A percentile compares a stretch with the other conserved stretches of the same genome.
Evolutionary conservation across 2,329 filamentous ascomycete species (phyloP).

Genomic region (Fusarium sororula): DNA sequence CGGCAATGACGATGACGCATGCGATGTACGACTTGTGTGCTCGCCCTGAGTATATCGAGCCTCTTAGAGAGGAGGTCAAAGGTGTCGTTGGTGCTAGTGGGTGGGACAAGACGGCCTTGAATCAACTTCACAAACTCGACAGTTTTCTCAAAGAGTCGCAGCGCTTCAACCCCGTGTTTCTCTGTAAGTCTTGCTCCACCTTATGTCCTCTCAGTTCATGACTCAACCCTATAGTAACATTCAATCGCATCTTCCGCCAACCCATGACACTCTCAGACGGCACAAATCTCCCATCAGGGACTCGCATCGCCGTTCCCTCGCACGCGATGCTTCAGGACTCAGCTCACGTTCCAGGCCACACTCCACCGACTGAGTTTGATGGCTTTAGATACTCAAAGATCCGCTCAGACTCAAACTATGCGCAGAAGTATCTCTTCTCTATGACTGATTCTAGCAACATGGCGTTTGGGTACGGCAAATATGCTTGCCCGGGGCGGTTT

Average conservation of each 20-base stretch:
- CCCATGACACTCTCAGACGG: neutral
- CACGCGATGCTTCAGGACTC: neutral
- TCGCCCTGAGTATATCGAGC: neutral
- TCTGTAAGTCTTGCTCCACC: accelerated
- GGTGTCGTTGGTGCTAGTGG: neutral
- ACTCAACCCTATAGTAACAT: neutral
- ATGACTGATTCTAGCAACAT: neutral
- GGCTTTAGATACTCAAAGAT: neutral
- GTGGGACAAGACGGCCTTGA: neutral
- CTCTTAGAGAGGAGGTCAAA: neutral
- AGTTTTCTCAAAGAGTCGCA: neutral
- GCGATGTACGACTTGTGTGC: neutral
- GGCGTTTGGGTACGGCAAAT: neutral
- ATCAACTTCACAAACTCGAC: neutral
- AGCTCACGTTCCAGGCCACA: neutral
- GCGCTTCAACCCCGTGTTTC: neutral
- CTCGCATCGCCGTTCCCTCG: neutral
- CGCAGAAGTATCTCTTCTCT: neutral
- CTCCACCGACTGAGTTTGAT: neutral
- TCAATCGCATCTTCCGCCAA: neutral
- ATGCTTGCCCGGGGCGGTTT: neutral
- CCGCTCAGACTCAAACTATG: neutral
- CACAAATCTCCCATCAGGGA: neutral
- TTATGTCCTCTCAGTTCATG: accelerated
- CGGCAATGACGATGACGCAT: neutral